Percentiles rank a stretch among this genome's conserved stretches.
These are phyloP conservation scores for Fusarium austroafricanum DNA, from an alignment of 2,329 filamentous ascomycete genomes.

Conservation along the genomic window DNA sequence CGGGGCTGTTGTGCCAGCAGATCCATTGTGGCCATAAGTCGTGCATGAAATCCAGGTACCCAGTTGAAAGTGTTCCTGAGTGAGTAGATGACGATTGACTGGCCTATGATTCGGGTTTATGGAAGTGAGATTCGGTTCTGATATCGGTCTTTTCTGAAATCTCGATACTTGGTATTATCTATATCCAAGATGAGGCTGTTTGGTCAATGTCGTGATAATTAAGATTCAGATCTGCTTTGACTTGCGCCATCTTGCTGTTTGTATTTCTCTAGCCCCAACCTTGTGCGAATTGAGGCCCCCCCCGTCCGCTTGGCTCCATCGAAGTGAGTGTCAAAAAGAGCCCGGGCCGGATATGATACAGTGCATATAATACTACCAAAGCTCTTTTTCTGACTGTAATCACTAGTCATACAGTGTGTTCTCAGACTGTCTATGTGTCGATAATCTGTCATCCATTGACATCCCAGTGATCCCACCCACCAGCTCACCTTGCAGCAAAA, in stretches of 20 bases:
- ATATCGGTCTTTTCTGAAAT: neutral
- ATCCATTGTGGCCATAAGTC: constrained; percentile 44
- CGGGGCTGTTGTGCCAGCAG: constrained; percentile 43
- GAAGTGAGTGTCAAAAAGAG: constrained; percentile 20
- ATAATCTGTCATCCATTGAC: constrained; percentile 25
- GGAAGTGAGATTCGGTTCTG: neutral
- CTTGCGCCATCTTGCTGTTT: constrained; percentile 42
- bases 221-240: constrained; percentile 26
- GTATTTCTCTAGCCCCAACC: constrained; percentile 34
- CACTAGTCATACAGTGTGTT: neutral
- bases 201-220: constrained; percentile 19
- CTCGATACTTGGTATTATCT: neutral
- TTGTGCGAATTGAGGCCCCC: constrained; percentile 33
- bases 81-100: neutral
- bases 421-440: constrained; percentile 26
- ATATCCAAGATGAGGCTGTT: constrained; percentile 16
- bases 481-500: constrained; percentile 45
- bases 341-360: constrained; percentile 29
- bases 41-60: constrained; percentile 41
- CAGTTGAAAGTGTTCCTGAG: constrained; percentile 36
- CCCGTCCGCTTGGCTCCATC: constrained; percentile 25
- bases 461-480: constrained; percentile 42
- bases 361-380: constrained; percentile 9
- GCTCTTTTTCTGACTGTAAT: neutral
- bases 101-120: constrained; percentile 1